Conservation (phyloP, 805 yeast species). For the Komagataella phaffii region DNA sequence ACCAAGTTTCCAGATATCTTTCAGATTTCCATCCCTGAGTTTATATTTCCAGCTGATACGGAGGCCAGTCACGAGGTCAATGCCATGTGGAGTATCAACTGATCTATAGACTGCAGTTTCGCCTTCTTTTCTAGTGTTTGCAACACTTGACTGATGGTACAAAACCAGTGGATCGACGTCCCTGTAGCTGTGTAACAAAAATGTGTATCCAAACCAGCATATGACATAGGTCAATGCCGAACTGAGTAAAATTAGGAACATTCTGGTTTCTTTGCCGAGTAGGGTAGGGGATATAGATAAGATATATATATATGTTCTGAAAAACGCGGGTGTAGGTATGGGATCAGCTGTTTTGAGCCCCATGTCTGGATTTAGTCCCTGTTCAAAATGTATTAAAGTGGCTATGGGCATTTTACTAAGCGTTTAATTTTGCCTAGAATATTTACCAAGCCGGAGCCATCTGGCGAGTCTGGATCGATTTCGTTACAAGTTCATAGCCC, state of each 20-base stretch:
- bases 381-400: background rate
- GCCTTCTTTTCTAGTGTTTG: slow-evolving; percentile 45
- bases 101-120: slow-evolving; percentile 75
- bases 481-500: no score
- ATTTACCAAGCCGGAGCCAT: background rate
- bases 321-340: background rate
- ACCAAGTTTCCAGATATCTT: slow-evolving; percentile 59
- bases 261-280: background rate
- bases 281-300: background rate
- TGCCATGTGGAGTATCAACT: slow-evolving; percentile 58
- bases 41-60: slow-evolving; percentile 51
- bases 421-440: background rate
- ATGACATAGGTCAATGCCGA: background rate
- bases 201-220: background rate
- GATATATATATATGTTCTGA: background rate
- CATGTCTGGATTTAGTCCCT: background rate
- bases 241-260: background rate
- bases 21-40: slow-evolving; percentile 60
- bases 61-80: slow-evolving; percentile 56
- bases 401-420: background rate
- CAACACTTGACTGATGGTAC: slow-evolving; percentile 49
- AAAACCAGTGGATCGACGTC: slow-evolving; percentile 50
- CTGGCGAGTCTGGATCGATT: background rate
- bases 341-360: background rate
- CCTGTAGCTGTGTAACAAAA: background rate